Percentiles rank a stretch among this genome's conserved stretches.
These are phyloP conservation scores for Rhododendron kiyosumense DNA, from an alignment of 148 eudicot genomes.

Conservation along the genomic window DNA sequence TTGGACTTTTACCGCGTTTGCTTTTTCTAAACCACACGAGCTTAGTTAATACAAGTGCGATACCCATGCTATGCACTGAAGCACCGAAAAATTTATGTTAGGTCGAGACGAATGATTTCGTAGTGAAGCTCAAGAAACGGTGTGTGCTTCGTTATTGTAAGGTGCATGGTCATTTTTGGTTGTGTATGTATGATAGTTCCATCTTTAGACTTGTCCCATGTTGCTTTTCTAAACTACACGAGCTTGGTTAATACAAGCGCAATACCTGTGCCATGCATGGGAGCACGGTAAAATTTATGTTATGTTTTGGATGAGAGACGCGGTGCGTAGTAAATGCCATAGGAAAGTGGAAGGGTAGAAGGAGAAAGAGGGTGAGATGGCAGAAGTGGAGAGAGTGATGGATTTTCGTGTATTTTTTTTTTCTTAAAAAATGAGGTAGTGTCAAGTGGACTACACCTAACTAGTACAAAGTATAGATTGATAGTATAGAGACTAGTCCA, in stretches of 20 bases:
- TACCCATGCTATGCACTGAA: background rate
- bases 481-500: background rate
- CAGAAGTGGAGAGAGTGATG: background rate
- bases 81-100: background rate
- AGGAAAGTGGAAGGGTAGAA: background rate
- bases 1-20: background rate
- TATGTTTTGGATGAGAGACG: conserved; percentile 16
- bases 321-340: background rate
- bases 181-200: background rate
- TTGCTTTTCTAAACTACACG: background rate
- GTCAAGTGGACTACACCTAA: background rate
- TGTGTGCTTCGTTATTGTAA: conserved; percentile 16
- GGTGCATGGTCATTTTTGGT: background rate
- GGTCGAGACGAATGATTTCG: conserved; percentile 44
- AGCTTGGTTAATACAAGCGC: background rate
- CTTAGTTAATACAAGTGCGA: background rate
- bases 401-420: too few relatives aligned
- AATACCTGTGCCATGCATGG: background rate
- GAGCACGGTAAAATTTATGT: background rate
- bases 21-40: background rate
- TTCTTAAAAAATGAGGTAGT: background rate
- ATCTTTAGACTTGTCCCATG: background rate
- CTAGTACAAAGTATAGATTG: background rate
- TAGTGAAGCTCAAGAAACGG: conserved; percentile 67
- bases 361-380: background rate